These are phyloP conservation scores for Oryza officinalis DNA, from an alignment of 176 grass and related monocot genomes.

Conservation along the genomic window DNA sequence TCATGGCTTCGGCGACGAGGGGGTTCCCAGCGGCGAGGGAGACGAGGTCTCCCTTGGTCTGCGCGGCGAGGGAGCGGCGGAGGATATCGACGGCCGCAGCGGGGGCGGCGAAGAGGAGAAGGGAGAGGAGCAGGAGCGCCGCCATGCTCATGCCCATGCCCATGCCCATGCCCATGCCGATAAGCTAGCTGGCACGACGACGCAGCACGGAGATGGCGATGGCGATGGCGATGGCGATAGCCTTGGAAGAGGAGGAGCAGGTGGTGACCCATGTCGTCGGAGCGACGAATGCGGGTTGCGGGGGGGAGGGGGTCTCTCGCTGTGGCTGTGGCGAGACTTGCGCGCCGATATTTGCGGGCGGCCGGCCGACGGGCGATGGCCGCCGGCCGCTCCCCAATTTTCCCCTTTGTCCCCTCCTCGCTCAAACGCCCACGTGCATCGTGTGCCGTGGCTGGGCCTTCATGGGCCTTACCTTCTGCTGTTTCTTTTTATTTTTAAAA, in stretches of 20 bases:
- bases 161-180: background rate
- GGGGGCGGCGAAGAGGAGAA: background rate
- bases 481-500: too few species aligned
- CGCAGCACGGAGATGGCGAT: background rate
- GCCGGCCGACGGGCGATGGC: too few species aligned
- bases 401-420: too few species aligned
- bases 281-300: background rate
- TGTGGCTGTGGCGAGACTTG: too few species aligned
- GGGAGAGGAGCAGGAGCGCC: background rate
- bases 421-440: too few species aligned
- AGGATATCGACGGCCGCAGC: background rate
- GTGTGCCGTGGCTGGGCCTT: too few species aligned
- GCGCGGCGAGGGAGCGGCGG: slow-evolving; percentile 1
- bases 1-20: slow-evolving; percentile 26
- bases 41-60: background rate
- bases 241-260: background rate
- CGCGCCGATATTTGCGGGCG: too few species aligned
- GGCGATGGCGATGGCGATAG: background rate
- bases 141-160: background rate
- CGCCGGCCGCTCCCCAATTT: too few species aligned
- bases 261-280: slow-evolving; percentile 31
- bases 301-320: too few species aligned
- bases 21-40: slow-evolving; percentile 17
- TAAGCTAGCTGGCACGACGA: too few species aligned
- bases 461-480: too few species aligned